Evolutionary conservation across 164 flowering plant species (phyloP), one percentile per base, ranked within the genome.

Genomic region (Annona cherimola): DNA sequence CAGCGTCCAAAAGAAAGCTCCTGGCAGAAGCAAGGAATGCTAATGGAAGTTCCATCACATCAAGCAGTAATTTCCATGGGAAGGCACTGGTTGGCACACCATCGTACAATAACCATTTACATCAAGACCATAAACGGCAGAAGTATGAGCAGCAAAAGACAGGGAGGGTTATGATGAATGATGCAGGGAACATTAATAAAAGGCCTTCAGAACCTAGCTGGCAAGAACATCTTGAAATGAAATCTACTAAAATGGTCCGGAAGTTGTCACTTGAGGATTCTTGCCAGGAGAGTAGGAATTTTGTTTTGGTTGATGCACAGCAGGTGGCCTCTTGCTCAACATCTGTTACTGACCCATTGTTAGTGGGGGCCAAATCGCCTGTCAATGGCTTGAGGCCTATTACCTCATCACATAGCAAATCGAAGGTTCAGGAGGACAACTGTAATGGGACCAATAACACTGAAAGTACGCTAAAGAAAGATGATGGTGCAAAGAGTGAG

Each of bases 401-500:
- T 41, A 71, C 82, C 50, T 75, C 82, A 69, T 76, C 82, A 63
- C 65, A 75, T 26, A 44, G 63, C 63, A 66, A 62, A 63, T 63
- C 35, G 41, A 77, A 78, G 67, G 59, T 45, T 70, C 41, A 66
- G 5, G 63, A 68, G 69, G 76, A 16, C 66, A 76, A 55, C 26
- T 50, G 54, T 40, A 26, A 39, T 35, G 4, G 71, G 80, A 69
- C 70, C 1, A 79, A 78, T 55, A 75, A 18, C 59, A 61, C n/a
- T 69, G 57, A 75, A 44, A 61, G 62, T 59, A 71, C 77, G 42
- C 20, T 59, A 19, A 76, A 73, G 44, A 61, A 73, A 70, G 77
- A 78, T 72, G 81, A 79, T 69, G 80, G 77, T 68, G 83, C 83
- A 18, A 89, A 90, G 79, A 78, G 78, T 71, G 92, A 90, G 78